Conservation (phyloP, 2,329 filamentous ascomycete genomes). For the Ophiostoma ulmi region DNA sequence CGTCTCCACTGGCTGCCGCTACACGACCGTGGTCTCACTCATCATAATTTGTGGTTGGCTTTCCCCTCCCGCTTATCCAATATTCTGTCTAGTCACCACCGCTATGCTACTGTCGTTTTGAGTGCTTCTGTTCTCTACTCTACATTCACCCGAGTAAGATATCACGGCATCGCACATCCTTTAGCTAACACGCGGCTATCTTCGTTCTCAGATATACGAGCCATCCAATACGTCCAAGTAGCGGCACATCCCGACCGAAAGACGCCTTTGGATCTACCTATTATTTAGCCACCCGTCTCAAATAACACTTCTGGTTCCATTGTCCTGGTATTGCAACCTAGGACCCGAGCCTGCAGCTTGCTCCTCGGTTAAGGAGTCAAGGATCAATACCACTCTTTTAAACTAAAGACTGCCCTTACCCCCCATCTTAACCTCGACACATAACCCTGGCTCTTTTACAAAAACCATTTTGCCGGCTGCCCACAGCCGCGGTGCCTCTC, state of each 20-base stretch:
- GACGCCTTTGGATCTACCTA: neutral
- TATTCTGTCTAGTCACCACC: slow-evolving; percentile 11
- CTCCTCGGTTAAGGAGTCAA: neutral
- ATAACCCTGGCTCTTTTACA: slow-evolving; percentile 7
- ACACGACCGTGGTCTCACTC: slow-evolving; percentile 22
- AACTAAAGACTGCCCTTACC: neutral
- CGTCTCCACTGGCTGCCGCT: slow-evolving; percentile 20
- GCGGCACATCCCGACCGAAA: neutral
- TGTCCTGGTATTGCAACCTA: neutral
- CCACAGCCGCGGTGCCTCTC: slow-evolving; percentile 17
- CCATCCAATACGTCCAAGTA: neutral
- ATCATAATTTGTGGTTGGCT: slow-evolving; percentile 8
- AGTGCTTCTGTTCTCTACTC: neutral
- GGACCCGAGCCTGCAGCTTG: neutral
- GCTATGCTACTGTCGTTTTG: neutral
- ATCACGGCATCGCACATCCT: neutral
- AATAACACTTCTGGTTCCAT: neutral
- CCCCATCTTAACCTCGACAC: neutral
- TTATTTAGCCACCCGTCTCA: neutral
- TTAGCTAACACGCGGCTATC: neutral
- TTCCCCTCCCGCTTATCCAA: neutral
- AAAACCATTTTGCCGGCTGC: slow-evolving; percentile 16
- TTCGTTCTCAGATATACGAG: neutral
- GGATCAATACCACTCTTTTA: neutral
- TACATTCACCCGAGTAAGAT: neutral